These are phyloP conservation scores for Coemansia aciculifera DNA, from an alignment of 192 early-diverging fungal species.

Conservation along the genomic window DNA sequence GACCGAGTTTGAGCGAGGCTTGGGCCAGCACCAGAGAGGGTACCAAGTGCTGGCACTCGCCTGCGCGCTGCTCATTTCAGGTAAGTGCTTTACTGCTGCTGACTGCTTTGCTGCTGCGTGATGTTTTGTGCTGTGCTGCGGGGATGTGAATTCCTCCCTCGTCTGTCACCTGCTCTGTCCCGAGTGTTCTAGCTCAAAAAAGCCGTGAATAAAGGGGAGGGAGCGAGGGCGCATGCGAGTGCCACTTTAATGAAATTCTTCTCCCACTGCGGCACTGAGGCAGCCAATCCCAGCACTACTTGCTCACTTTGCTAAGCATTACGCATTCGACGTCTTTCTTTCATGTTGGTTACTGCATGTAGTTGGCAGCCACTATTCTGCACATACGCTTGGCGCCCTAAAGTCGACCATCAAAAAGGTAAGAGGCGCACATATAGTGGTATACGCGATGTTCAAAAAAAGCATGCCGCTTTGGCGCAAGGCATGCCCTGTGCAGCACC, in stretches of 20 bases:
- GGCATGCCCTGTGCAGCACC: slow-evolving; percentile 6
- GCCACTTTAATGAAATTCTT: background rate
- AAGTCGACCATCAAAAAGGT: slow-evolving; percentile 78
- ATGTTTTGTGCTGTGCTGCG: background rate
- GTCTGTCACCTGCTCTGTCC: slow-evolving; percentile 6
- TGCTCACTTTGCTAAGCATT: slow-evolving; percentile 6
- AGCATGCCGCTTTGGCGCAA: background rate
- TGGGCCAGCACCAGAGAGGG: slow-evolving; percentile 40
- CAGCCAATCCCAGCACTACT: background rate
- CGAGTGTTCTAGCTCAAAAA: background rate
- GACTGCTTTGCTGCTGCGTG: slow-evolving; percentile 6
- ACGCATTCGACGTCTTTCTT: background rate
- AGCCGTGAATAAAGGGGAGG: background rate
- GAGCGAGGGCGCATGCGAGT: slow-evolving; percentile 7
- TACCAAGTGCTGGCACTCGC: slow-evolving; percentile 61
- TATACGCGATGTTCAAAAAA: background rate
- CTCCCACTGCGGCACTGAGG: background rate
- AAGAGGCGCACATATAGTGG: slow-evolving; percentile 19
- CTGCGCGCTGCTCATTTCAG: slow-evolving; percentile 62
- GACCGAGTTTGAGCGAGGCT: slow-evolving; percentile 41
- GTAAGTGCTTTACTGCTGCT: slow-evolving; percentile 33
- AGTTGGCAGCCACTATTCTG: slow-evolving; percentile 76
- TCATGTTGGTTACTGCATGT: slow-evolving; percentile 13
- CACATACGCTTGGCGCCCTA: slow-evolving; percentile 71
- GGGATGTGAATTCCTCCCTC: background rate